A percentile compares a stretch with the other conserved stretches of the same genome.
Evolutionary conservation across 805 yeast species (phyloP).

Genomic region (Pichia nanzhaoensis): DNA sequence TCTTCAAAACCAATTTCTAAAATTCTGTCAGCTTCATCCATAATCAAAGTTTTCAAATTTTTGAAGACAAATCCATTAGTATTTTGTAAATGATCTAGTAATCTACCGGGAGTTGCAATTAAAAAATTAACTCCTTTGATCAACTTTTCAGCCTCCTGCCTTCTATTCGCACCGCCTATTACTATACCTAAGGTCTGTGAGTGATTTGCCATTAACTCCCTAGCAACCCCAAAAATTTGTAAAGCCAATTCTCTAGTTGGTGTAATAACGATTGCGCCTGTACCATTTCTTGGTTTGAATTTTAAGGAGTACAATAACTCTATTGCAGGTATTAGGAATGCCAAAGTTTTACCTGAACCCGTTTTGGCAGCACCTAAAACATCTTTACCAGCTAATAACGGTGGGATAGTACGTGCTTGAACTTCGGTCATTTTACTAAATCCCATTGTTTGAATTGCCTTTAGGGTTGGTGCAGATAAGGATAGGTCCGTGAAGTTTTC

Average conservation of each 20-base stretch:
- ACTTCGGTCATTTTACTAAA: slow-evolving; percentile 89
- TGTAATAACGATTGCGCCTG: slow-evolving; percentile 91
- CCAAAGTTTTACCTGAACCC: slow-evolving; percentile 97
- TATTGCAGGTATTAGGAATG: slow-evolving; percentile 92
- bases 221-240: slow-evolving; percentile 96
- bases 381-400: slow-evolving; percentile 91
- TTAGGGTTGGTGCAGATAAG: slow-evolving; percentile 74
- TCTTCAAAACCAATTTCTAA: slow-evolving; percentile 98
- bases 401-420: slow-evolving; percentile 94
- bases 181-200: slow-evolving; percentile 94
- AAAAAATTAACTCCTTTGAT: slow-evolving; percentile 88
- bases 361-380: slow-evolving; percentile 99
- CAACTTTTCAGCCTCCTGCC: slow-evolving; percentile 94
- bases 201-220: slow-evolving; percentile 85
- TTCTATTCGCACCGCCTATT: slow-evolving; percentile 96
- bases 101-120: slow-evolving; percentile 96
- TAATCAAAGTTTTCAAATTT: slow-evolving; percentile 86
- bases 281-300: slow-evolving; percentile 97
- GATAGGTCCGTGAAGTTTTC: slow-evolving; percentile 44
- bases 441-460: slow-evolving; percentile 83
- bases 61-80: slow-evolving; percentile 91
- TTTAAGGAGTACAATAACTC: slow-evolving; percentile 84
- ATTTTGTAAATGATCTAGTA: slow-evolving; percentile 93
- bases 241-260: slow-evolving; percentile 98
- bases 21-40: slow-evolving; percentile 98